Percentiles rank a stretch among this genome's conserved stretches.
Conservation (phyloP, 169 alveolate species). For the Cyclospora cayetanensis region DNA sequence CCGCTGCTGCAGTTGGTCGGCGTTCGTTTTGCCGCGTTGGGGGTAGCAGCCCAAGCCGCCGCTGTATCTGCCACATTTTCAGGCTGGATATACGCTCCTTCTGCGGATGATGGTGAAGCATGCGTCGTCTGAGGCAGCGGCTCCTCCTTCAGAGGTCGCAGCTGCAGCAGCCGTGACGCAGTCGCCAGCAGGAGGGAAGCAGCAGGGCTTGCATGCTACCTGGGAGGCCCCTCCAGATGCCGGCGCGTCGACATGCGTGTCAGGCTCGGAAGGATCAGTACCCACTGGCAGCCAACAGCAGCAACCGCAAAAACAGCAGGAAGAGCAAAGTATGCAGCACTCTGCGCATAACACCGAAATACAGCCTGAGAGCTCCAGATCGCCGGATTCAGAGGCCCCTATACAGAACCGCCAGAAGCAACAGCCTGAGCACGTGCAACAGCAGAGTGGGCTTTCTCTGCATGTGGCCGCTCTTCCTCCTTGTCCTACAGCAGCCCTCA, state of each 20-base stretch:
- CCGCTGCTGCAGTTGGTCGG: too few relatives aligned
- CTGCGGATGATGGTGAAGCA: neutral
- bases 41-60: too few relatives aligned
- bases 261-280: slow-evolving; percentile 41
- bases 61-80: too few relatives aligned
- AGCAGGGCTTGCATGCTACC: neutral
- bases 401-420: neutral
- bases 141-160: neutral
- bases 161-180: slow-evolving; percentile 22
- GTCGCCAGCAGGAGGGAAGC: neutral
- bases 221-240: slow-evolving; percentile 34
- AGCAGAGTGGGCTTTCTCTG: neutral
- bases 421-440: neutral
- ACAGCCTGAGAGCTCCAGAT: neutral
- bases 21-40: too few relatives aligned
- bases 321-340: neutral
- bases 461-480: neutral
- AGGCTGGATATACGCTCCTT: too few relatives aligned
- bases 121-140: neutral
- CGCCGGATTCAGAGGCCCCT: neutral
- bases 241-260: slow-evolving; percentile 40
- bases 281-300: slow-evolving; percentile 25
- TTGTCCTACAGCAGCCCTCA: neutral
- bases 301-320: neutral
- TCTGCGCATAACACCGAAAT: neutral